Evolutionary conservation across 352 stramenopile species (phyloP), one percentile per base, ranked within the genome.

Genomic region (Phytophthora uliginosa): DNA sequence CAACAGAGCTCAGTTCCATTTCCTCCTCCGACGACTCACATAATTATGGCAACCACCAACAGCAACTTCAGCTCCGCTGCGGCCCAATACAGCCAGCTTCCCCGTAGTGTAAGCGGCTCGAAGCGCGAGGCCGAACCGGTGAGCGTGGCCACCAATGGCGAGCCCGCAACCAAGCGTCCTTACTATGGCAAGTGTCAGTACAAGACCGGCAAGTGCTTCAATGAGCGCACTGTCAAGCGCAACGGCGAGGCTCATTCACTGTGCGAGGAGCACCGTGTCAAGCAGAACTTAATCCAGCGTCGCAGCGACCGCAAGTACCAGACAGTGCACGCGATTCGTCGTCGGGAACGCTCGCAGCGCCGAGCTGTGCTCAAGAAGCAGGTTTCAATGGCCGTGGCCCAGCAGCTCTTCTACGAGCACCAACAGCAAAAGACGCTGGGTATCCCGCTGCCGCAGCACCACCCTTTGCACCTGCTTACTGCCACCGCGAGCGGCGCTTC

Each of bases 131-230:
- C 48, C 48, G 65, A 78, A n/a, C 26, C 38, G 10, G 20, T 65
- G 7, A 47, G 24, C 20, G 28, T 22, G 28, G 56, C 22, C 28
- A 54, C 53, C 34, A 63, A 45, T 24, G 70, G 31, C 20, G 69
- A 74, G 26, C 45, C 66, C 9, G 15, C 54, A 0, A 18, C 50
- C 15, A 73, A 69, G 47, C 81, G 85, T 0, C 55, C 73, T 48
- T 93, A 92, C 76, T 84, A 84, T 28, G 87, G 87, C 73, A 96
- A 95, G 69, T 96, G 88, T 68, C 84, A 94, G 74, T 96, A 96
- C 83, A 94, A 96, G 69, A 95, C 89, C 28, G 86, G 89, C 76
- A 96, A 96, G 69, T 96, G 89, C 74, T 93, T 92, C 65, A 96
- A 96, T 54, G 88, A 95, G 67, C 88, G 89, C 63, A 92, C 89